A percentile compares a stretch with the other conserved stretches of the same genome.
Conservation (phyloP, 2,329 filamentous ascomycete genomes). For the Xylariaceae sp. region DNA sequence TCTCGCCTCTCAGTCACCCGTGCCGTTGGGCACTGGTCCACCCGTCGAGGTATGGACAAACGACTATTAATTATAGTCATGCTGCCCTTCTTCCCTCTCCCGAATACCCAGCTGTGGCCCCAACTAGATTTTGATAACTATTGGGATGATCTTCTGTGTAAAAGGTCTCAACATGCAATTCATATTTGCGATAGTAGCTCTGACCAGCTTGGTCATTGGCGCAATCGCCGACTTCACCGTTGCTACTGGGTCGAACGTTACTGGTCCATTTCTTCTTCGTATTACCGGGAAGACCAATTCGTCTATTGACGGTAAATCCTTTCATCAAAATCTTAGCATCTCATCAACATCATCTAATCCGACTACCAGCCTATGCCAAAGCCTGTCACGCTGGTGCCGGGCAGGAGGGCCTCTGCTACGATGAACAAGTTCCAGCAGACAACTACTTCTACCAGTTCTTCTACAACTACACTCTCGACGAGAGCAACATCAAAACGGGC, state of each 20-base stretch:
- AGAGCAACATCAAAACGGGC: too few species aligned
- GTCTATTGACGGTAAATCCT: slow-evolving; percentile 33
- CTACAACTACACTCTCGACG: too few species aligned
- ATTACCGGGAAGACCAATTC: slow-evolving; percentile 34
- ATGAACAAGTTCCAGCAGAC: slow-evolving; percentile 10
- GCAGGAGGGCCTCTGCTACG: slow-evolving; percentile 36
- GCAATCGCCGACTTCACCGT: slow-evolving; percentile 19
- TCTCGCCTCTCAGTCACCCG: too few species aligned
- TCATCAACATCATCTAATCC: neutral
- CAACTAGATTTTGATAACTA: neutral
- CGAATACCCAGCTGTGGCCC: too few species aligned
- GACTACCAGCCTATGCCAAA: slow-evolving; percentile 30
- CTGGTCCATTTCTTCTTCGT: slow-evolving; percentile 32
- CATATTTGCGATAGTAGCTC: slow-evolving; percentile 13
- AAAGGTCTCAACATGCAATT: slow-evolving; percentile 2
- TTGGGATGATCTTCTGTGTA: neutral
- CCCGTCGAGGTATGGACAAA: too few species aligned
- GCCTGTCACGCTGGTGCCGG: slow-evolving; percentile 36
- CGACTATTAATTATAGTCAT: too few species aligned
- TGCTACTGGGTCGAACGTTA: too few species aligned
- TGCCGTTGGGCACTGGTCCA: too few species aligned
- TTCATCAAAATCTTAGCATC: neutral
- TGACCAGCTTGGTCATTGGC: slow-evolving; percentile 27
- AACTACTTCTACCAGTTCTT: too few species aligned
- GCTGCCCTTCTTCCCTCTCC: too few species aligned